Base-by-base conservation (phyloP, 352 stramenopile genomes). In the Globisporangium abappressorium region DNA sequence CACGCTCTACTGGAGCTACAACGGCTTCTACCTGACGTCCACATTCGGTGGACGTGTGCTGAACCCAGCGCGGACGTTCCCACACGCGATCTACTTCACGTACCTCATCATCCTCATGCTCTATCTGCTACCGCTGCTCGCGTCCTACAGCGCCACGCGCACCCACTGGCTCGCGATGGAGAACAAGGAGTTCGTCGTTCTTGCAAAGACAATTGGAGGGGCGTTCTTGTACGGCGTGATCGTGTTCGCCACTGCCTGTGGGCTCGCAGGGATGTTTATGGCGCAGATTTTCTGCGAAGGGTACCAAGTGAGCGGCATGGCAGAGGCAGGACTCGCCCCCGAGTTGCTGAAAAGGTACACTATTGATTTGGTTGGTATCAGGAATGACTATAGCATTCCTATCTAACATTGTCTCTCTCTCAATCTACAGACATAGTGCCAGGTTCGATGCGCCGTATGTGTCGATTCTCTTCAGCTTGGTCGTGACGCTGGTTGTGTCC, bases 1-100 rank as follows among this genome's bases (percentile, higher is more conserved):
- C 73, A 95, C 96, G 62, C 73, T 98, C 12, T 98, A 97, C 71
- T 98, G 95, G 95, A 98, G 96, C 77, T 89, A 97, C 24, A 97
- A 98, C 66, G 91, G 83, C 20, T 97, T 97, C 70, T 92, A 98
- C 70, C 73, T 73, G 24, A 87, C 82, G 1, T 92, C 87, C 14
- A 81, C 79, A 0, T 96, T 97, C 72, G 91, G 90, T 5, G 91
- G 79, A 11, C 85, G 98, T 68, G 88, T 98, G 22, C 65, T 87
- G 4, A 87, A 94, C 70, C 88, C 74, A 8, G 68, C 70, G 12
- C 61, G 71, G 2, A 72, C 64, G 11, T 81, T 75, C 43, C 72
- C 76, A 14, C 67, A 73, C 22, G 92, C 88, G 0, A 94, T 98
- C 73, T 74, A 89, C 55, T 70, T 87, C 47, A 64, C 96, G 14